Conservation (phyloP, 192 early-diverging fungal genomes). For the Coemansia sp. region DNA sequence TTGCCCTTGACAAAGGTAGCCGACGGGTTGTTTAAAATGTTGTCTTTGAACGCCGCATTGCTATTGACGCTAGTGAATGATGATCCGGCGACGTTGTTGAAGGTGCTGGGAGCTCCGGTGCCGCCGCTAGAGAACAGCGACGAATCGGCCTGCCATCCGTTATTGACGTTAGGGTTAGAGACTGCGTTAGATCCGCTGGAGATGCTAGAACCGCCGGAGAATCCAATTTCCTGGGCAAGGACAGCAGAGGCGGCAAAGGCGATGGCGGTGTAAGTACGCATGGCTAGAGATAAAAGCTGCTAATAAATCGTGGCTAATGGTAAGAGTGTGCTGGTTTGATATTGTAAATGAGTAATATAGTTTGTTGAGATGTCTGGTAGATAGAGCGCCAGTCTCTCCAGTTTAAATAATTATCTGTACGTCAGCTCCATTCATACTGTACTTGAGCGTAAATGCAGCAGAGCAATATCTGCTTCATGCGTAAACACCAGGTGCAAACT, state of each 20-base stretch:
- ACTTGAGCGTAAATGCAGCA: background rate
- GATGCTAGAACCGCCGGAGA: conserved; percentile 36
- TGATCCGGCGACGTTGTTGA: conserved; percentile 51
- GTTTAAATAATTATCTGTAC: background rate
- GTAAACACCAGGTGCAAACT: background rate
- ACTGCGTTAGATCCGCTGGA: conserved; percentile 44
- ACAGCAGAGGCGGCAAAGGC: conserved; percentile 32
- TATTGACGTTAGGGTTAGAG: conserved; percentile 54
- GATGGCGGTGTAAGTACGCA: conserved; percentile 47
- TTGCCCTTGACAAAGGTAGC: conserved; percentile 40
- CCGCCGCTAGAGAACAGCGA: conserved; percentile 21
- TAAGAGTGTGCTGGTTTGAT: background rate
- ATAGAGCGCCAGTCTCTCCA: background rate
- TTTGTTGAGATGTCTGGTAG: background rate
- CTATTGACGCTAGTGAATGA: conserved; percentile 48
- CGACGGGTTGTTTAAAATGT: conserved; percentile 54
- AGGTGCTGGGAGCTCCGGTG: conserved; percentile 24
- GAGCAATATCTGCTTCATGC: background rate
- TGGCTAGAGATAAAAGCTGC: conserved; percentile 16
- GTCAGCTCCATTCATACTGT: background rate
- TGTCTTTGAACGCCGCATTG: conserved; percentile 52
- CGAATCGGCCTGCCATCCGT: conserved; percentile 52
- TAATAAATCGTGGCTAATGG: background rate
- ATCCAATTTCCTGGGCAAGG: conserved; percentile 46
- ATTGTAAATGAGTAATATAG: background rate